These are phyloP conservation scores for Neurospora tetrasperma DNA, from an alignment of 495 filamentous ascomycete species.

Conservation along the genomic window DNA sequence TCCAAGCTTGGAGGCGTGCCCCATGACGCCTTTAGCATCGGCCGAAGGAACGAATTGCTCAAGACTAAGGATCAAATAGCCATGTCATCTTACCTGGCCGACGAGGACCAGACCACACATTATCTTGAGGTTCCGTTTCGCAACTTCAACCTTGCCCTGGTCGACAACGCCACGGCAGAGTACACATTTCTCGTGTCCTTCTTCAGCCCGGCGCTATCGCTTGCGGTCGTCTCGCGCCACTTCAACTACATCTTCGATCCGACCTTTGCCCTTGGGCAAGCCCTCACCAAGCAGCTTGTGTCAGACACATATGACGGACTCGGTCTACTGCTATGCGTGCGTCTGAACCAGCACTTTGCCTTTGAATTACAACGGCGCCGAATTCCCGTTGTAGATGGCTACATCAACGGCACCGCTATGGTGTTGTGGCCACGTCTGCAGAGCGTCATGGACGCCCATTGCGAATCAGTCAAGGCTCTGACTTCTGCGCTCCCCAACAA, in stretches of 20 bases:
- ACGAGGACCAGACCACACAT: slow-evolving; percentile 75
- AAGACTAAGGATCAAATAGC: slow-evolving; percentile 59
- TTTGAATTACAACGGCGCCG: slow-evolving; percentile 89
- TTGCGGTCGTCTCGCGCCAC: slow-evolving; percentile 47
- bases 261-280: slow-evolving; percentile 69
- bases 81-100: slow-evolving; percentile 69
- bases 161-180: slow-evolving; percentile 91
- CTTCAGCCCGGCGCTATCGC: slow-evolving; percentile 56
- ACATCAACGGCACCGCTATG: slow-evolving; percentile 93
- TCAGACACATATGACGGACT: slow-evolving; percentile 70
- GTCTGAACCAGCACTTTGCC: slow-evolving; percentile 82
- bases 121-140: slow-evolving; percentile 84
- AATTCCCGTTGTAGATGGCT: slow-evolving; percentile 77
- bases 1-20: slow-evolving; percentile 47
- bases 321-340: slow-evolving; percentile 80
- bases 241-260: slow-evolving; percentile 78
- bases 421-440: slow-evolving; percentile 94
- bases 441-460: slow-evolving; percentile 84
- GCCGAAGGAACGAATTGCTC: slow-evolving; percentile 72
- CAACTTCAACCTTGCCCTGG: slow-evolving; percentile 84
- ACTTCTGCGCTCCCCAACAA: slow-evolving; percentile 39
- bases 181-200: slow-evolving; percentile 89
- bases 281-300: slow-evolving; percentile 65
- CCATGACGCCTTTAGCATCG: slow-evolving; percentile 81
- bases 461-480: slow-evolving; percentile 64